Conservation (phyloP, 495 filamentous ascomycete species). For the Oleoguttula mirabilis region DNA sequence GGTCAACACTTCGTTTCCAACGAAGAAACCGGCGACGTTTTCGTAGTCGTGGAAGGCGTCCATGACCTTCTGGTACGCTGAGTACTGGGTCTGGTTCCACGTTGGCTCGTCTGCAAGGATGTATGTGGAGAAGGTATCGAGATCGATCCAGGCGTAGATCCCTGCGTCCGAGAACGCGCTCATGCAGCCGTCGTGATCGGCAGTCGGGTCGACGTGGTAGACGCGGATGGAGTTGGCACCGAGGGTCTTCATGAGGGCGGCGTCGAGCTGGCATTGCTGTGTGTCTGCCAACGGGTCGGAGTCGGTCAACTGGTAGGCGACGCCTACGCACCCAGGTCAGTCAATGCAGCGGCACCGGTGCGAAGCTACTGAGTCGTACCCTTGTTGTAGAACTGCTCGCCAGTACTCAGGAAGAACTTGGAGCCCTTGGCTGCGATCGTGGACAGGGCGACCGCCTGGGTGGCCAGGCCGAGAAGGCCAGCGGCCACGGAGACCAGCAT, state of each 20-base stretch:
- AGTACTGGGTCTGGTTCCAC: conserved; percentile 61
- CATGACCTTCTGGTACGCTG: conserved; percentile 56
- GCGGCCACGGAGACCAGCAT: neutral
- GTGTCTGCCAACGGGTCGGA: conserved; percentile 65
- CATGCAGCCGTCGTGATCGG: conserved; percentile 74
- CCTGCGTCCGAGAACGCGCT: conserved; percentile 63
- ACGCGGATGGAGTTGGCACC: conserved; percentile 79
- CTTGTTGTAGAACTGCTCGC: conserved; percentile 71
- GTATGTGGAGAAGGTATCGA: conserved; percentile 71
- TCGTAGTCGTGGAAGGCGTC: conserved; percentile 68
- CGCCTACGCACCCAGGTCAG: conserved; percentile 34
- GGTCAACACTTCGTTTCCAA: conserved; percentile 78
- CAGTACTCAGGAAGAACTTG: conserved; percentile 72
- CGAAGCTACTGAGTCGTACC: conserved; percentile 34
- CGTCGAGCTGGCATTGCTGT: conserved; percentile 68
- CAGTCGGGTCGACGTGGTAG: conserved; percentile 67
- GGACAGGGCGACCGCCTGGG: conserved; percentile 28
- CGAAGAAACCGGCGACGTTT: conserved; percentile 71
- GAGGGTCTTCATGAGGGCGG: conserved; percentile 62
- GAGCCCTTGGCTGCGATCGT: conserved; percentile 60
- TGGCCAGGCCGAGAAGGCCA: conserved; percentile 2
- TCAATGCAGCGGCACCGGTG: neutral
- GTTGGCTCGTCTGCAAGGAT: conserved; percentile 41
- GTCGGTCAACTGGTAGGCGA: conserved; percentile 47
- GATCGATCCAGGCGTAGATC: conserved; percentile 72